phyloP scores from a whole-genome alignment of 805 yeast genomes.

The Hanseniaspora lindneri region DNA sequence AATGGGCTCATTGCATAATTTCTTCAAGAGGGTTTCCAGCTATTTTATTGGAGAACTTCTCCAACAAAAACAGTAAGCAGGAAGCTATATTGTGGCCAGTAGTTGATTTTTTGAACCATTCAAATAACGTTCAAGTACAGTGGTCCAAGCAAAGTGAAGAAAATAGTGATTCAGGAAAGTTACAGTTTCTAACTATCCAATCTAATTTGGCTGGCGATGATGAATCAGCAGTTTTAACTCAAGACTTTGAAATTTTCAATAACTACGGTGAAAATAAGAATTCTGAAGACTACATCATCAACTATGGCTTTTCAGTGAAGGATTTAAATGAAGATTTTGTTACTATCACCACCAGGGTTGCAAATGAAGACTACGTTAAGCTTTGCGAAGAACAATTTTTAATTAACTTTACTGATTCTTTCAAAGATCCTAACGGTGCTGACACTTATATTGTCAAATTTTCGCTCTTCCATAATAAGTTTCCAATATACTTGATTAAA shows the following conservation, averaged over 20 bases:
- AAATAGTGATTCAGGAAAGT: conserved; percentile 21
- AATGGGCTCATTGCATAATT: conserved; percentile 65
- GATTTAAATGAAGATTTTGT: conserved; percentile 42
- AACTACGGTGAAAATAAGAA: conserved; percentile 75
- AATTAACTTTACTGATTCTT: conserved; percentile 29
- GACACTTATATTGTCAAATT: conserved; percentile 35
- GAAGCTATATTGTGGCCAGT: conserved; percentile 67
- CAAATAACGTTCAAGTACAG: conserved; percentile 44
- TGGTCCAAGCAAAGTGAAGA: conserved; percentile 40
- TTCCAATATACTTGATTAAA: conserved; percentile 37
- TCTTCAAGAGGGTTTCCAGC: conserved; percentile 75
- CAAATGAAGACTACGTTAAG: conserved; percentile 23
- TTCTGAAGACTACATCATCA: conserved; percentile 68
- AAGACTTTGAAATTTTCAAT: conserved; percentile 48
- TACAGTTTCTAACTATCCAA: conserved; percentile 34
- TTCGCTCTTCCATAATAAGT: conserved; percentile 8
- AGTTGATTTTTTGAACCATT: conserved; percentile 69
- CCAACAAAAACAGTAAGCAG: conserved; percentile 30
- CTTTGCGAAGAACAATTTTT: conserved; percentile 32
- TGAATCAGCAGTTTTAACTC: conserved; percentile 17
- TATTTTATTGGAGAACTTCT: conserved; percentile 35
- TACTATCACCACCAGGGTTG: conserved; percentile 49
- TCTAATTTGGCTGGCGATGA: not conserved
- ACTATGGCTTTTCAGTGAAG: conserved; percentile 53
- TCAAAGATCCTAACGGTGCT: conserved; percentile 28